A percentile compares a stretch with the other conserved stretches of the same genome.
phyloP scores from a whole-genome alignment of 805 yeast genomes.

The Diddensiella transvaalensis region DNA sequence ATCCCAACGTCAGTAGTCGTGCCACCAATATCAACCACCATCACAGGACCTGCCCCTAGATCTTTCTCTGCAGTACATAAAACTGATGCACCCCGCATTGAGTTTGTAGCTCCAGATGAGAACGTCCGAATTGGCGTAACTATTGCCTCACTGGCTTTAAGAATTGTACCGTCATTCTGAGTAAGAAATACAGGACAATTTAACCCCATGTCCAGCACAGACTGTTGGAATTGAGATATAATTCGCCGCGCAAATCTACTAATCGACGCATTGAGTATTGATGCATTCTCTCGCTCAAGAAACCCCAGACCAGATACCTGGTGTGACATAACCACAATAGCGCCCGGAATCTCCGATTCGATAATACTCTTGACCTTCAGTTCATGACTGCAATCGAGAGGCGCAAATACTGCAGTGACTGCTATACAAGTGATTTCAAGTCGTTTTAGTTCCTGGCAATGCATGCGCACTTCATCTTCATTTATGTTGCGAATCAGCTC shows the following conservation, averaged over 20 bases:
- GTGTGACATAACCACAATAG: constrained; percentile 39
- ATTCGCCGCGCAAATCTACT: constrained; percentile 41
- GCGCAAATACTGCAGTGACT: constrained; percentile 42
- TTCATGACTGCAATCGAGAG: constrained; percentile 41
- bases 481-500: constrained; percentile 13
- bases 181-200: constrained; percentile 41
- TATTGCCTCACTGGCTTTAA: constrained; percentile 40
- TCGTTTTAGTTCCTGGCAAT: constrained; percentile 34
- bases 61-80: constrained; percentile 32
- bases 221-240: constrained; percentile 38
- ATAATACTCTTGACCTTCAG: constrained; percentile 34
- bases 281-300: constrained; percentile 46
- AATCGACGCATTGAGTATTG: constrained; percentile 42
- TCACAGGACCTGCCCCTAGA: constrained; percentile 27
- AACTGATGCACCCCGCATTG: constrained; percentile 38
- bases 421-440: constrained; percentile 36
- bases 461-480: constrained; percentile 18
- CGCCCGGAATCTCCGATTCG: constrained; percentile 35
- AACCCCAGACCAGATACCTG: constrained; percentile 43
- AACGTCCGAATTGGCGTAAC: constrained; percentile 44
- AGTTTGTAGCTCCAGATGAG: constrained; percentile 46
- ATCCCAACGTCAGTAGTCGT: constrained; percentile 51
- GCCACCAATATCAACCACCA: constrained; percentile 50
- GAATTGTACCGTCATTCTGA: constrained; percentile 49
- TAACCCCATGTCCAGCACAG: constrained; percentile 38